phyloP scores from a whole-genome alignment of 345 rosid genomes.

The Anastatica hierochuntica region DNA sequence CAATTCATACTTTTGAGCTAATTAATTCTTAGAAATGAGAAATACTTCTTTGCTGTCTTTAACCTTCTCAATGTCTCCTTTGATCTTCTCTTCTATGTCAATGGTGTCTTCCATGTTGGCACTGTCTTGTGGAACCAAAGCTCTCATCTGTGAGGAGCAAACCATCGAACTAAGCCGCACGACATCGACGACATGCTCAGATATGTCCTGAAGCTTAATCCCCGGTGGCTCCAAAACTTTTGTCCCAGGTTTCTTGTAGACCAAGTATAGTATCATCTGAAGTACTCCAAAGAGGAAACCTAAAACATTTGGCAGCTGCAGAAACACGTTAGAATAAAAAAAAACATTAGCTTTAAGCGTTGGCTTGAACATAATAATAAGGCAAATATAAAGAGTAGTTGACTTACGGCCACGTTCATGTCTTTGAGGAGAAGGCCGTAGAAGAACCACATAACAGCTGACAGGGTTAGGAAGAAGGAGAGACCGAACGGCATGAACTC shows the following conservation, averaged over 20 bases:
- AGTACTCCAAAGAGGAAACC: constrained; percentile 66
- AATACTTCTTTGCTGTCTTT: constrained; percentile 16
- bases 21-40: constrained; percentile 9
- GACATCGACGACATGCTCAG: constrained; percentile 45
- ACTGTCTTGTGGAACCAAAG: constrained; percentile 29
- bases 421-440: constrained; percentile 64
- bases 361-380: too few species aligned
- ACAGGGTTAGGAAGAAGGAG: constrained; percentile 67
- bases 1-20: constrained; percentile 8
- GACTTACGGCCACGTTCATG: constrained; percentile 57
- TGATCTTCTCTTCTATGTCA: constrained; percentile 15
- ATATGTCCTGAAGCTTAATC: constrained; percentile 35
- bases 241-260: constrained; percentile 27
- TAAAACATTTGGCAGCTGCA: constrained; percentile 66
- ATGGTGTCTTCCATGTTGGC: constrained; percentile 25
- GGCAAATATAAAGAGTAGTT: too few species aligned
- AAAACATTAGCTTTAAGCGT: too few species aligned
- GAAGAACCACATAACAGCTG: constrained; percentile 88
- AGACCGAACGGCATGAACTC: constrained; percentile 76
- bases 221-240: constrained; percentile 26
- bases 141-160: constrained; percentile 30
- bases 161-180: constrained; percentile 32
- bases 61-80: constrained; percentile 16
- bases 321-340: too few species aligned
- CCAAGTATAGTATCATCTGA: constrained; percentile 48